Evolutionary conservation across 768 basidiomycete genomes (phyloP), one percentile per base, ranked within the genome.

Genomic region (Lactifluus hygrophoroides): DNA sequence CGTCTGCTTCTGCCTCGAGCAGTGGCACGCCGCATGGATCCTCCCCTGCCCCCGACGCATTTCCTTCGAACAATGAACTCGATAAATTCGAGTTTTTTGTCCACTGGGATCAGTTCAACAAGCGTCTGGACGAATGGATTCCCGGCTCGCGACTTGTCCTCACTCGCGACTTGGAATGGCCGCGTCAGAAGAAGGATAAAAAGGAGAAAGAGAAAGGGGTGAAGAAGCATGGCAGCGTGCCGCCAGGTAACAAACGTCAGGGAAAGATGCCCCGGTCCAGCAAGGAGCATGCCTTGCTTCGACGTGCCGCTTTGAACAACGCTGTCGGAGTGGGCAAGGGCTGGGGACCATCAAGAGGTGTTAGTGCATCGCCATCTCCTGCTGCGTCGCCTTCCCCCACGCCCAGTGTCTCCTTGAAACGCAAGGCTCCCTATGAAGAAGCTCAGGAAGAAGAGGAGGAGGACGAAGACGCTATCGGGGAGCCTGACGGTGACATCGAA

Each of bases 51-150:
- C 76, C 76, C 61, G 76, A 79, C 50, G 77, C 79, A 42, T 65
- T 65, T 28, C 64, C 68, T 21, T 64, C 75, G 38, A 80, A 80
- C 57, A 80, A 82, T 9, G 86, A 86, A 66, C 61, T 64, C 40
- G 90, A 93, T 70, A 85, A 88, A 66, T 81, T 83, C 71, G 94
- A 98, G 71, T 98, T 85, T 76, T 99, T 98, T 68, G 92, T 98
- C 19, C 96, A 99, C 68, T 99, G 95, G 86, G 93, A 97, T 66
- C 84, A 91, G 64, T 98, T 97, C 80, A 99, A 99, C 77, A 99
- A 99, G 71, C 94, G 96, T 62, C 77, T 98, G 40, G 96, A 99
- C 69, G 96, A 96, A 54, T 99, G 96, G 96, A 87, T 99, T 23
- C 75, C 88, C 14, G 91, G 90, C 16, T 86, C 89, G 1, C 83